Base-by-base conservation (phyloP, 495 filamentous ascomycete genomes). In the Podospora pseudopauciseta region DNA sequence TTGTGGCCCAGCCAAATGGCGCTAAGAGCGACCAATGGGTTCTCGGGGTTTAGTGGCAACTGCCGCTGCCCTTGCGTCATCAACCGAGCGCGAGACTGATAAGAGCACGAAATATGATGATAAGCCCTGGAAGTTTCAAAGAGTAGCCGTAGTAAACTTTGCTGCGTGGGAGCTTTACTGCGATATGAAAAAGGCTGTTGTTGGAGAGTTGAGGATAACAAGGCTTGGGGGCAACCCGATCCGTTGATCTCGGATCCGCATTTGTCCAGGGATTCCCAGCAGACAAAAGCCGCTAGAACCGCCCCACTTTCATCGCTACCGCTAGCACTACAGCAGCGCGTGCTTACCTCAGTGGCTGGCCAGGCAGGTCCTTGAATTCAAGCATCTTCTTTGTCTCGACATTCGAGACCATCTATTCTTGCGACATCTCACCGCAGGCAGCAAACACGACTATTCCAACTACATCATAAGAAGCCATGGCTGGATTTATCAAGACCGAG, bases 401-500 rank as follows among this genome's bases (percentile, higher is more conserved):
- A 23, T 23, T 23, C 23, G 16, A 26, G 26, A 32, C n/a, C 23
- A 30, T 32, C 59, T 3, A 1, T 13, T 27, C 20, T 20, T 23
- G n/a, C 58, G 23, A 20, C 58, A 60, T 15, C 20, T 19, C 20
- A 20, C 58, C 59, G 18, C 59, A 19, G 23, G n/a, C 56, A 20
- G 20, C 56, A 20, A 59, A 4, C 19, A 59, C 56, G 3, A 20
- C 16, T 20, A 7, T 23, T 61, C 30, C 26, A 18, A 9, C 30
- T 15, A 0, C 27, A 18, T 13, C 23, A 13, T 60, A 26, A 16
- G 5, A 1, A 18, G 3, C n/a, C 54, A 28, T 15, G 18, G 5
- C 9, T 56, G 23, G 27, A 39, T 58, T 16, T 19, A 66, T 11
- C 18, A 81, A 83, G 78, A 82, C 83, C 16, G 80, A 82, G 39